Conservation (phyloP, 768 basidiomycete species). For the Hygrocybe coccinea region DNA sequence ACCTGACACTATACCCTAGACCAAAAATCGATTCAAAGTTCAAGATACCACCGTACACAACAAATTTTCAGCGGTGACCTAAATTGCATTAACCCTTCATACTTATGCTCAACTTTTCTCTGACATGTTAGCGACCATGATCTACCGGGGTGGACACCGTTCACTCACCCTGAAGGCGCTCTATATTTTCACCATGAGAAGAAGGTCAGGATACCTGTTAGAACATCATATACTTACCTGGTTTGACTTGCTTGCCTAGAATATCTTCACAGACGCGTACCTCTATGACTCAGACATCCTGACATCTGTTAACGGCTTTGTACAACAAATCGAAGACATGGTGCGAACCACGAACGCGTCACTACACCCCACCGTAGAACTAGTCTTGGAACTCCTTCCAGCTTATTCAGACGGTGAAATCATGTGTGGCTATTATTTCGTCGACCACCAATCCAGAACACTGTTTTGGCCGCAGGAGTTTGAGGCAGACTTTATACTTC, state of each 20-base stretch:
- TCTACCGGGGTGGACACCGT: conserved; percentile 41
- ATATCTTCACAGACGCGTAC: conserved; percentile 52
- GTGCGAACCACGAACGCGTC: conserved; percentile 4
- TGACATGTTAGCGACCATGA: background rate
- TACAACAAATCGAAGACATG: conserved; percentile 23
- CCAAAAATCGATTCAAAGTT: background rate
- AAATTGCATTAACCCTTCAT: background rate
- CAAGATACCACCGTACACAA: background rate
- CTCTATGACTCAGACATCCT: conserved; percentile 36
- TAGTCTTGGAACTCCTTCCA: conserved; percentile 42
- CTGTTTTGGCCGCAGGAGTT: conserved; percentile 54
- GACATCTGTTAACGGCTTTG: conserved; percentile 34
- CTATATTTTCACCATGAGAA: conserved; percentile 49
- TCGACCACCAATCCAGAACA: conserved; percentile 38
- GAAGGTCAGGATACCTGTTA: conserved; percentile 34
- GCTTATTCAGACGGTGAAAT: conserved; percentile 12
- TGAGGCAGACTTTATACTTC: conserved; percentile 30
- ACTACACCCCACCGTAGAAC: conserved; percentile 24
- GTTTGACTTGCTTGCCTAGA: conserved; percentile 26
- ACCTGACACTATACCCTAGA: background rate
- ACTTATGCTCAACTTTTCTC: background rate
- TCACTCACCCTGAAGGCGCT: conserved; percentile 57
- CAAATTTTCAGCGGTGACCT: background rate
- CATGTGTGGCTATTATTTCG: conserved; percentile 24
- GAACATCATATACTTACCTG: background rate